Evolutionary conservation across 2,329 filamentous ascomycete species (phyloP), one percentile per base, ranked within the genome.

Genomic region (Fusarium acutatum): DNA sequence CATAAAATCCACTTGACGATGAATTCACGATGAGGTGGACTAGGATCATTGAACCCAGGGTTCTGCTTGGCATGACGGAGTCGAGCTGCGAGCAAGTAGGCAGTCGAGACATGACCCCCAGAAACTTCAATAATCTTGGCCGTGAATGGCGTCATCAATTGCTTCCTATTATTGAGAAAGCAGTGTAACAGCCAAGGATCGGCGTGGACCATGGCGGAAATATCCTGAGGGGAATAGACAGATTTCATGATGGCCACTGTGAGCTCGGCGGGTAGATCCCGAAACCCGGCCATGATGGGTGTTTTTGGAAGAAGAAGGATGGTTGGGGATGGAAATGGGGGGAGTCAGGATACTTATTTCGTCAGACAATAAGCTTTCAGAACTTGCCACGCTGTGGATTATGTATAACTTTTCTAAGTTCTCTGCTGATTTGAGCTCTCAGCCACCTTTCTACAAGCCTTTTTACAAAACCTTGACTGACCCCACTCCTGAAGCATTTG

Each of bases 1-100:
- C 1, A 1, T 3, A 47, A 10, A 6, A 58, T 59, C 2, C 2
- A 3, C 1, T 15, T 35, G 14, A 49, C 0, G 9, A 30, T 30
- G 6, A 1, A 6, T 44, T 59, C 56, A 6, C 32, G 32, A 17
- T 47, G 24, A 22, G 13, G 40, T n/a, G 34, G 20, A 17, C 9
- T 35, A 1, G 20, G 3, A 24, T 35, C 10, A 22, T 30, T 54
- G 22, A 35, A 59, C 5, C 5, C 20, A 4, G 24, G 24, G 7
- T 30, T 15, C 2, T 47, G 2, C 44, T 28, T 59, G 17, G 15
- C 11, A 15, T 47, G 56, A 20, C 41, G 56, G 35, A 59, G 56
- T 24, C 22, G 56, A 22, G 41, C 56, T 11, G 32, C 41, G 9
- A 47, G 32, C 5, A 59, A 22, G 24, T 10, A 18, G 13, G 32